Percentiles rank a stretch among this genome's conserved stretches.
These are phyloP conservation scores for Ehretia macrophylla DNA, from an alignment of 257 asterid genomes.

Conservation along the genomic window DNA sequence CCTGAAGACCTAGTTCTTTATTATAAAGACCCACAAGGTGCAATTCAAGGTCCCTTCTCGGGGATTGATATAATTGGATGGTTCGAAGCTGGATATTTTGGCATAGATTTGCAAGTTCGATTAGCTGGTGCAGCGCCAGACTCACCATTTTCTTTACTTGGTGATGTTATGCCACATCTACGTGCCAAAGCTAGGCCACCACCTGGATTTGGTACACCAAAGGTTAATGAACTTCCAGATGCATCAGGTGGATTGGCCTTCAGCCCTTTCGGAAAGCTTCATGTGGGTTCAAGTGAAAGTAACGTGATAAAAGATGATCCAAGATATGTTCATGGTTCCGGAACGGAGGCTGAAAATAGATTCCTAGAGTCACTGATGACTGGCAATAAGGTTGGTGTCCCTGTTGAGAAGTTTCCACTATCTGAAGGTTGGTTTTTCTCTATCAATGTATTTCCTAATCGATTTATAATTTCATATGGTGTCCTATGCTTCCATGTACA, in stretches of 20 bases:
- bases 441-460: neutral
- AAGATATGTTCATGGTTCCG: constrained; percentile 42
- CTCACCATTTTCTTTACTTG: constrained; percentile 69
- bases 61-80: constrained; percentile 92
- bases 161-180: constrained; percentile 97
- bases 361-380: constrained; percentile 86
- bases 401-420: constrained; percentile 53
- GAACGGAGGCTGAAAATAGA: constrained; percentile 77
- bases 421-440: constrained; percentile 62
- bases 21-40: constrained; percentile 94
- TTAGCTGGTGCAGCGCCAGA: constrained; percentile 64
- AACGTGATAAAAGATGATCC: constrained; percentile 51
- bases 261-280: constrained; percentile 43
- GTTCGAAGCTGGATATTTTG: constrained; percentile 98
- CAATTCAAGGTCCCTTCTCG: constrained; percentile 89
- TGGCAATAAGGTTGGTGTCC: constrained; percentile 42
- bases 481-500: neutral
- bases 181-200: constrained; percentile 95
- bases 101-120: constrained; percentile 90
- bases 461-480: neutral
- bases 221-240: constrained; percentile 62
- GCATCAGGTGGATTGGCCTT: constrained; percentile 35
- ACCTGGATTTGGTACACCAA: constrained; percentile 85
- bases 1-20: constrained; percentile 82
- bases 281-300: constrained; percentile 43